Percentiles rank a stretch among this genome's conserved stretches.
Conservation (phyloP, 495 filamentous ascomycete species). For the Aspergillus nanangensis region DNA sequence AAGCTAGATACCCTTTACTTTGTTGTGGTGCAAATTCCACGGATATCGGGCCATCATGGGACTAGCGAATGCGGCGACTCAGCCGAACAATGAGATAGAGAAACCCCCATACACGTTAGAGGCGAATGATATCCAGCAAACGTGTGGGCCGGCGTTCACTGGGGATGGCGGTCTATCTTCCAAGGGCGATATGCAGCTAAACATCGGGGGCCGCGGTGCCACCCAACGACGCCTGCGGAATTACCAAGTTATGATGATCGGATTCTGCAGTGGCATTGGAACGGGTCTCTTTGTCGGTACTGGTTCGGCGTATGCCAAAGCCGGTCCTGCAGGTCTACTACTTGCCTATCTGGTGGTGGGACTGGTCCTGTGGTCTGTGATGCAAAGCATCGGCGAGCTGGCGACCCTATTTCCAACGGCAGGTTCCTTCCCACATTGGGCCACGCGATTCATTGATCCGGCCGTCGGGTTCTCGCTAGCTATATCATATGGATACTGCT, state of each 20-base stretch:
- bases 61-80: too few species aligned
- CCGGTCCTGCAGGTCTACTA: slow-evolving; percentile 65
- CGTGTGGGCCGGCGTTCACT: too few species aligned
- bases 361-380: slow-evolving; percentile 53
- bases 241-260: slow-evolving; percentile 39
- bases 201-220: slow-evolving; percentile 31
- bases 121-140: too few species aligned
- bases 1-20: too few species aligned
- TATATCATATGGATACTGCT: slow-evolving; percentile 44
- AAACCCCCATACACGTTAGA: too few species aligned
- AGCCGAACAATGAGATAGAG: too few species aligned
- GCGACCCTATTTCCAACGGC: slow-evolving; percentile 68
- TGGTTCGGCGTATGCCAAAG: slow-evolving; percentile 59
- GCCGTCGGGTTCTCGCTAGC: slow-evolving; percentile 70
- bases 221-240: slow-evolving; percentile 33
- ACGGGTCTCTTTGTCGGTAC: slow-evolving; percentile 76
- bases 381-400: slow-evolving; percentile 65
- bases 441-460: slow-evolving; percentile 64
- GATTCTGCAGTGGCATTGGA: slow-evolving; percentile 44
- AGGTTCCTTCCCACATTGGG: slow-evolving; percentile 71
- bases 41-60: too few species aligned
- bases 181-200: slow-evolving; percentile 31
- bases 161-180: slow-evolving; percentile 15
- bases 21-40: too few species aligned
- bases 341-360: slow-evolving; percentile 68